Percentiles rank a stretch among this genome's conserved stretches.
Evolutionary conservation across 2,329 filamentous ascomycete genomes (phyloP).

Genomic region (Cryphonectria japonica): DNA sequence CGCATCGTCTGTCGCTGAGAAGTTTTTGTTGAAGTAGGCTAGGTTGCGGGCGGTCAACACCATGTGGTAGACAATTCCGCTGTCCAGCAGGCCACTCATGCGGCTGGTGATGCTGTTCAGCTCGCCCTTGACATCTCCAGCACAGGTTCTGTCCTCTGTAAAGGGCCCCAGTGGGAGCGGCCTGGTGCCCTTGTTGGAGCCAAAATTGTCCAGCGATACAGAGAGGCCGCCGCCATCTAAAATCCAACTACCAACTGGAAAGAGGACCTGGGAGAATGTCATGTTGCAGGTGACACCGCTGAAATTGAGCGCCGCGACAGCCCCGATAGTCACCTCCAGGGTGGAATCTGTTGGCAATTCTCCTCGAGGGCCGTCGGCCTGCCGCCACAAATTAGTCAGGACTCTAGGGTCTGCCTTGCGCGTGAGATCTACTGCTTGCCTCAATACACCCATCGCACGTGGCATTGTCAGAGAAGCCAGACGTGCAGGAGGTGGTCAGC

Average conservation of each 20-base stretch:
- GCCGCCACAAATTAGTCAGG: background rate
- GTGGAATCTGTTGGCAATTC: background rate
- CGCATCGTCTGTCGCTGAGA: background rate
- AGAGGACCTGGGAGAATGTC: background rate
- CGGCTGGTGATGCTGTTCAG: constrained; percentile 2
- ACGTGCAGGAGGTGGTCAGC: background rate
- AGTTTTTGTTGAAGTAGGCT: background rate
- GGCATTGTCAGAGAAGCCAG: background rate
- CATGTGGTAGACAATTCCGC: background rate
- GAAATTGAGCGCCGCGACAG: background rate
- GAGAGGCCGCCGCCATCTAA: background rate
- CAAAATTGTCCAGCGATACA: background rate
- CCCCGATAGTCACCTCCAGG: background rate
- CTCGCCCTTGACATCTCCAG: background rate
- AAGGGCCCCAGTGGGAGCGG: background rate
- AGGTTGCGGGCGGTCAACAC: background rate
- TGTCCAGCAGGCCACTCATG: background rate
- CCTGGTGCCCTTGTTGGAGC: background rate
- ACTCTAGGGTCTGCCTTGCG: background rate
- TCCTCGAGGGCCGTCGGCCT: background rate
- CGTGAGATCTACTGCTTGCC: background rate
- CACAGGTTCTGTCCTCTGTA: background rate
- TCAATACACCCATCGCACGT: background rate
- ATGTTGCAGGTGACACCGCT: background rate
- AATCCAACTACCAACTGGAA: background rate